Evolutionary conservation across 2,329 filamentous ascomycete species (phyloP), one percentile per base, ranked within the genome.

Genomic region (Aspergillus fumigatiaffinis): DNA sequence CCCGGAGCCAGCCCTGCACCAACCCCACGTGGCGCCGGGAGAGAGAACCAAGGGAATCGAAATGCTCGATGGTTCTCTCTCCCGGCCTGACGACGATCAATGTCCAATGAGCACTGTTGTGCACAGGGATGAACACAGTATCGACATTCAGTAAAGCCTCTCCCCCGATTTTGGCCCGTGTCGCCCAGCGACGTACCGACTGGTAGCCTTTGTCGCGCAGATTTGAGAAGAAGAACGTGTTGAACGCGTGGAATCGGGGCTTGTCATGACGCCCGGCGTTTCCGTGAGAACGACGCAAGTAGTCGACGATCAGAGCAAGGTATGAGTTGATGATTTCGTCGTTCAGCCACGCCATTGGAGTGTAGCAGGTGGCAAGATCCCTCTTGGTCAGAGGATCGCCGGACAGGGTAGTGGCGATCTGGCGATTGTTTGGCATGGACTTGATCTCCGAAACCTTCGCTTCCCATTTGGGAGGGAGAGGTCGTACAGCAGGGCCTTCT

Each of bases 281-380:
- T 12, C 66, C 67, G 10, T 71, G 58, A 6, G 62, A 61, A 35
- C 67, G 63, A 7, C 74, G 72, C 23, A 76, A 62, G 44, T 77
- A 73, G 42, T 75, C 70, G 25, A 77, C 61, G 28, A 78, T 66
- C n/a, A 78, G 56, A n/a, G 64, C 68, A 23, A 79, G 67, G 55
- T 79, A 79, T 17, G 73, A 71, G 57, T 79, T 79, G 60, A 79
- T 78, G 1, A 79, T 70, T 54, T 78, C 77, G 56, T 79, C 77
- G 53, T 79, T 79, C 23, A 79, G 66, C 77, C 77, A 79, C 1
- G 68, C 70, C 59, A 67, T 52, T 5, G 62, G 66, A 4, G 65
- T 70, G 53, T 68, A 66, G 55, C 75, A 77, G 1, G 73, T 75
- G 2, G 66, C 61, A 47, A 77, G 68, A 55, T 76, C 72, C 29